Evolutionary conservation across 139 green algal species (phyloP).

Genomic region (Nannochloris sp.): DNA sequence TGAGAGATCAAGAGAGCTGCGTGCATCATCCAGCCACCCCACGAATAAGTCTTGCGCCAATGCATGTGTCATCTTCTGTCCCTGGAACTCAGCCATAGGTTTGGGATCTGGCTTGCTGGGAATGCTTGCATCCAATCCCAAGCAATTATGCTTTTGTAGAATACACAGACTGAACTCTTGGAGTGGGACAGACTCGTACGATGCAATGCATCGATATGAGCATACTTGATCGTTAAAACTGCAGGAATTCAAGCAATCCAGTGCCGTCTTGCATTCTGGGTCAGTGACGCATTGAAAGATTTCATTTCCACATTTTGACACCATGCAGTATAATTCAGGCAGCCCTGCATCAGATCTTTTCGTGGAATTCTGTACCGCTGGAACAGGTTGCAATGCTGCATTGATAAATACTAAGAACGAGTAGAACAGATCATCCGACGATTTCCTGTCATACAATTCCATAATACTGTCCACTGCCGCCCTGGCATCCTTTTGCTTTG

Average conservation of each 20-base stretch:
- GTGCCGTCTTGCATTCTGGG: constrained; percentile 61
- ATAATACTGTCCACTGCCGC: constrained; percentile 19
- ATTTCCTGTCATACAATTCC: constrained; percentile 39
- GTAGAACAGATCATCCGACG: constrained; percentile 70
- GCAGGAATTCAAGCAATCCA: constrained; percentile 75
- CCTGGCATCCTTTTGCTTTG: background rate
- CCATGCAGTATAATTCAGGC: constrained; percentile 48
- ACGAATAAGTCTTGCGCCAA: constrained; percentile 71
- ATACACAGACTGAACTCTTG: constrained; percentile 88
- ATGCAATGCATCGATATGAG: constrained; percentile 83
- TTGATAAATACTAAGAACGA: constrained; percentile 66
- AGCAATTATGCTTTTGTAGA: constrained; percentile 93
- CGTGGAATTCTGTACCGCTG: constrained; percentile 15
- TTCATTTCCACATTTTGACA: constrained; percentile 63
- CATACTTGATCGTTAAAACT: constrained; percentile 83
- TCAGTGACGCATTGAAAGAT: constrained; percentile 64
- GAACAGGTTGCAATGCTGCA: constrained; percentile 44
- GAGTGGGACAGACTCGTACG: constrained; percentile 76
- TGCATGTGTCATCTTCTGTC: constrained; percentile 63
- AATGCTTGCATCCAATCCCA: constrained; percentile 48
- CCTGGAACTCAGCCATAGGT: constrained; percentile 67
- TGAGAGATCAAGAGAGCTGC: background rate
- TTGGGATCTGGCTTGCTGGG: constrained; percentile 48
- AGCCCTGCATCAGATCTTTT: constrained; percentile 17
- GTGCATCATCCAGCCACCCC: constrained; percentile 29